Evolutionary conservation across 2,329 filamentous ascomycete genomes (phyloP), one percentile per base, ranked within the genome.

Genomic region (Dactylellina sp.): DNA sequence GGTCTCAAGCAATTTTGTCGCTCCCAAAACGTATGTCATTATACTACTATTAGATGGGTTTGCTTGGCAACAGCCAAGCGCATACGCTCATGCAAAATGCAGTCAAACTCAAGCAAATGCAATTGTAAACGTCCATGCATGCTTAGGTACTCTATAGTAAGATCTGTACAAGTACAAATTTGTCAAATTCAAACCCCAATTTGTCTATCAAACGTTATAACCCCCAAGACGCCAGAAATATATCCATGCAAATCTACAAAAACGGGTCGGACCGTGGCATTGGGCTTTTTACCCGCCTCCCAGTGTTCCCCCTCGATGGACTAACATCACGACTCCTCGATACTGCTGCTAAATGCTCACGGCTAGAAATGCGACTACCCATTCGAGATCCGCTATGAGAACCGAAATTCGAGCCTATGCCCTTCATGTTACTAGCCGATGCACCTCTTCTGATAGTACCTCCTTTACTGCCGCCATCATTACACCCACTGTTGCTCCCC

Each of bases 261-360:
- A 66, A 75, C 24, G 62, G 47, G 40, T 68, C 71, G 4, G 55
- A 57, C 42, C 71, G 49, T 2, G 71, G 71, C 71, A 75, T 75
- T 1, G 71, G 71, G 22, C 71, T 75, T 37, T 75, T 75, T 28
- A 75, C 71, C 20, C 71, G 50, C 28, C 71, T 55, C 14, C 71
- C 71, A 12, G 71, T 40, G 49, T 46, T 75, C 28, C 71, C 56
- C 37, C 71, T 37, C 16, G 57, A 75, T 12, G 71, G 71, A 20
- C 71, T 75, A 12, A 75, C 71, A 50, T 75, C 71, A 14, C 71
- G 61, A 28, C 71, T 75, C 37, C 71, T 44, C 16, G 71, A 75
- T 2, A 65, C 60, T 3, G 50, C 63, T 2, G 71, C 62, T 11
- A 66, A 49, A 53, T 68, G 71, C 62, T 75, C 71, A 7, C 62